Base-by-base conservation (phyloP, 139 green algal genomes). In the Gonium pectorale region DNA sequence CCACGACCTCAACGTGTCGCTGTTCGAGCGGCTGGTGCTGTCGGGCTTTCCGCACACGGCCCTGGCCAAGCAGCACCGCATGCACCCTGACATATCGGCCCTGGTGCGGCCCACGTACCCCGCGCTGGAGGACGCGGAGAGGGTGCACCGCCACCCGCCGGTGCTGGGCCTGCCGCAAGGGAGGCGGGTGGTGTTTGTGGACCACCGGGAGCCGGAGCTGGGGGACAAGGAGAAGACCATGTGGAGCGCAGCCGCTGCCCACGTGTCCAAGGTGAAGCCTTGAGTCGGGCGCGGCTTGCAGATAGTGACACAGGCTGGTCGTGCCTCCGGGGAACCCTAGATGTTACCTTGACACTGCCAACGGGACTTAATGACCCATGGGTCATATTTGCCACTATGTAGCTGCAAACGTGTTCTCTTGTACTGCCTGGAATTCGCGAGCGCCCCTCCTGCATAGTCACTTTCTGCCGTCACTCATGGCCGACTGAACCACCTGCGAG, bases 11-110 rank as follows among this genome's bases (percentile, higher is more conserved):
- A 93, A 95, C 81, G 79, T 97, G 11, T 97, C 94, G 3, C 80
- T 97, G 29, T 97, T 98, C 86, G 95, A 98, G 86, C 88, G 95
- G 13, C 90, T 98, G 51, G 90, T 94, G 44, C 33, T 82, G 41
- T 6, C 37, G 6, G 81, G 85, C 73, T 86, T 94, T 17, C 89
- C 90, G 0, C 87, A 92, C 56, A 44, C 60, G 35, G 93, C 86
- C 0, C 88, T 98, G 46, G 27, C 21, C n/a, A 66, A 87, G 80
- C 95, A 98, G 88, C 88, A 93, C 63, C 90, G 95, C 80, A 98
- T 98, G 95, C 92, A 92, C 35, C 82, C 91, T 4, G 73, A 89
- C 43, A 91, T 93, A 62, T 83, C 68, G 5, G 24, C 31, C 21
- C 73, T 89, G 2, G 68, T 91, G n/a, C 64, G 74, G 37, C 87